Base-by-base conservation (phyloP, 768 basidiomycete genomes). In the Gelatoporia subvermispora region DNA sequence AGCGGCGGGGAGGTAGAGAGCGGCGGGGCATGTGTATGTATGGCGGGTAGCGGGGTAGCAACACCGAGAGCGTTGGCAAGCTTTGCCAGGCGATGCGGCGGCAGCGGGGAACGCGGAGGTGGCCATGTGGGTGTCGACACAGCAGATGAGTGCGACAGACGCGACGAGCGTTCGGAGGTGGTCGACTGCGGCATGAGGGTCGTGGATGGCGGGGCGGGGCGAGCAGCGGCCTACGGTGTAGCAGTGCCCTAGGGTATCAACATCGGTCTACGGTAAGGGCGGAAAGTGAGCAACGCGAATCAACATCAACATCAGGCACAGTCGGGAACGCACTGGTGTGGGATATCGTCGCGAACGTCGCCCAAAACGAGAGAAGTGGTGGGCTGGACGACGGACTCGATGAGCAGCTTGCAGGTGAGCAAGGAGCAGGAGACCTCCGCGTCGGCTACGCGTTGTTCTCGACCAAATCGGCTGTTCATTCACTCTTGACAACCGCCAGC, bases 61-160 rank as follows among this genome's bases (percentile, higher is more conserved):
- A 93, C 81, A 40, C 90, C 90, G 38, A 93, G 81, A 3, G 90
- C 89, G 60, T 92, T 92, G 15, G 88, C 90, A 20, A 93, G 72
- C 56, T 85, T 88, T 31, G 87, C 90, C 9, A 92, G 79, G 11
- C 86, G 75, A 56, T 86, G 77, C 4, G 90, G 88, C 3, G 88
- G 66, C 8, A 92, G 69, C 3, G 89, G 90, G 20, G 84, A 65
- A 59, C 79, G 84, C 49, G 86, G 87, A 5, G 78, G 79, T 3
- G 69, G 71, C 85, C 86, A 85, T 63, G 72, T 54, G 7, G 62
- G 57, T 20, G 50, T 40, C 9, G 50, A 49, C 8, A 35, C 36
- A 10, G 45, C 31, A 13, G 62, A 56, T 17, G 40, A 36, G 3
- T 53, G 55, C 24, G 60, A 56, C 20, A 48, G 39, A 35, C 41